Evolutionary conservation across 2,329 filamentous ascomycete species (phyloP).

Genomic region (Epichloe aotearoae): DNA sequence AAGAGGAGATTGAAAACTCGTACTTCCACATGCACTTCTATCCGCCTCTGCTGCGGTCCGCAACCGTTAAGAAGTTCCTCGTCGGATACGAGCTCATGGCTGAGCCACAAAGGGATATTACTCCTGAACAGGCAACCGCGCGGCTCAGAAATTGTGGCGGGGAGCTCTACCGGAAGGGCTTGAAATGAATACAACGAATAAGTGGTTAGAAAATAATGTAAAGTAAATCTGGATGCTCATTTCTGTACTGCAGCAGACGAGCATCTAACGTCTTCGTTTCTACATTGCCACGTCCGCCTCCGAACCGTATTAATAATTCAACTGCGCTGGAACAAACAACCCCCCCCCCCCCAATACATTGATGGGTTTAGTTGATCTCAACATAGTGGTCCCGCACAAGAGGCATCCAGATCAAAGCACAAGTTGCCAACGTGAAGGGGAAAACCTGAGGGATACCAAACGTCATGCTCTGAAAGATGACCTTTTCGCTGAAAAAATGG

Average conservation of each 20-base stretch:
- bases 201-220: background rate
- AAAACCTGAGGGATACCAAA: slow-evolving; percentile 44
- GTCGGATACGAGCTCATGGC: slow-evolving; percentile 95
- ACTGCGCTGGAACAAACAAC: background rate
- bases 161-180: slow-evolving; percentile 69
- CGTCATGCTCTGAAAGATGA: slow-evolving; percentile 63
- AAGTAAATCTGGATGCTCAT: background rate
- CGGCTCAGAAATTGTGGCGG: slow-evolving; percentile 65
- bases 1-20: slow-evolving; percentile 73
- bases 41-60: slow-evolving; percentile 79
- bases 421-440: slow-evolving; percentile 37
- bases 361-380: slow-evolving; percentile 18
- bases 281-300: too few species aligned
- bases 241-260: background rate
- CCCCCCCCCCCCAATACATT: background rate
- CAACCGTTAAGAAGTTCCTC: slow-evolving; percentile 89
- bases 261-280: background rate
- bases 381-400: slow-evolving; percentile 61
- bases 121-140: slow-evolving; percentile 83
- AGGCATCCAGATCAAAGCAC: slow-evolving; percentile 47
- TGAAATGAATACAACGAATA: slow-evolving; percentile 9
- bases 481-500: slow-evolving; percentile 72
- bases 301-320: background rate
- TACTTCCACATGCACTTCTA: slow-evolving; percentile 98
- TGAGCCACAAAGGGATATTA: slow-evolving; percentile 96